Evolutionary conservation across 2,329 filamentous ascomycete species (phyloP).

Genomic region (Aspergillus brasiliensis): DNA sequence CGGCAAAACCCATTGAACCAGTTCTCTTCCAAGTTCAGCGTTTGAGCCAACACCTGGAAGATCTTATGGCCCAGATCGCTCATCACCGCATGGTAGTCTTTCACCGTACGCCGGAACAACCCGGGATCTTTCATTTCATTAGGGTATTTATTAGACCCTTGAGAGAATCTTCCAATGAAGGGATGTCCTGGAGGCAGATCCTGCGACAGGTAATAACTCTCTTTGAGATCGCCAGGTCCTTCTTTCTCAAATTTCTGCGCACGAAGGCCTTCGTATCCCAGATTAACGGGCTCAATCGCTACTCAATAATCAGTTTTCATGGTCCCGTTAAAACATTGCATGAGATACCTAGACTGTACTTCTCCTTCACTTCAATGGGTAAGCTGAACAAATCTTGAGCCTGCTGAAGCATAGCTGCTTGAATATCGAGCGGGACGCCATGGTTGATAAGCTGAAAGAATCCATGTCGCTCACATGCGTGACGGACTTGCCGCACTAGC

Average conservation of each 20-base stretch:
- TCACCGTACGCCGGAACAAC: conserved; percentile 6
- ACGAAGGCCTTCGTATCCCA: conserved; percentile 31
- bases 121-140: conserved; percentile 3
- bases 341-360: conserved; percentile 25
- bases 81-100: conserved; percentile 18
- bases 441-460: conserved; percentile 59
- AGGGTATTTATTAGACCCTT: conserved; percentile 25
- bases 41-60: conserved; percentile 15
- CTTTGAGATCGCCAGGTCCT: conserved; percentile 31
- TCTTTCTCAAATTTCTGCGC: conserved; percentile 29
- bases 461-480: conserved; percentile 50
- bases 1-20: conserved; percentile 27
- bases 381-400: conserved; percentile 54
- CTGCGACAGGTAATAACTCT: conserved; percentile 31
- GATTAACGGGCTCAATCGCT: conserved; percentile 4
- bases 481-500: conserved; percentile 34
- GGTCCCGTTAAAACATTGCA: neutral
- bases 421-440: conserved; percentile 45
- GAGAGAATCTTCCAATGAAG: conserved; percentile 21
- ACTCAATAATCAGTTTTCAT: neutral
- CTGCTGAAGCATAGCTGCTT: conserved; percentile 45
- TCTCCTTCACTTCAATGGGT: conserved; percentile 27
- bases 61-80: conserved; percentile 22
- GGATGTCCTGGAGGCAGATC: conserved; percentile 21
- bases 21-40: conserved; percentile 18